Evolutionary conservation across 768 basidiomycete genomes (phyloP), one percentile per base, ranked within the genome.

Genomic region (Collybia nuda): DNA sequence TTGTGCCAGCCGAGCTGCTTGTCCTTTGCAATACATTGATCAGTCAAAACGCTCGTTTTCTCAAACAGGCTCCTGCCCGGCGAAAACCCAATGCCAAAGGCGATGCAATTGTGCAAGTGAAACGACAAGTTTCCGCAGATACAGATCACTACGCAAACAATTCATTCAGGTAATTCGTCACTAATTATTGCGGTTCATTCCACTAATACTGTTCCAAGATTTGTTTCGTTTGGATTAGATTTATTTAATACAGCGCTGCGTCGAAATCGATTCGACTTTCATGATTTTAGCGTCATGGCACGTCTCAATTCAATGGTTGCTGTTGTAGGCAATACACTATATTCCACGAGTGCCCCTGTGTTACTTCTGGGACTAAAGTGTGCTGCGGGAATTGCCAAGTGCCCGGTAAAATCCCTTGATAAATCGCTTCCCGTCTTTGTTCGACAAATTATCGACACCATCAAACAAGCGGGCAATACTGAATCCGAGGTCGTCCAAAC

Each of bases 401-500:
- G 91, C 60, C 94, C 96, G 1, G 68, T 98, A 26, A 84, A 85
- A 55, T 79, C 81, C 14, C 74, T 93, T 23, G 75, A 81, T 6
- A 83, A 85, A 45, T 87, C 93, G 0, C 76, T 93, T 19, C 87
- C 93, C 0, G 85, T 94, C 22, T 83, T 92, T 62, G 76, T 96
- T 29, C 82, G 80, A 44, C 95, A 96, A 65, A 88, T 88, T 42
- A 77, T 98, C 50, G 79, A 83, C 50, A 86, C 94, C 67, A 78
- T 97, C 62, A 86, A 84, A 62, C 83, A 88, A 28, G 76, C 84
- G 0, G 95, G 94, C 3, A 90, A 79, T 48, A 91, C 93, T 0
- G 93, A 96, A 60, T 88, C 94, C 0, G 95, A 98, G 52, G 76
- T 93, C 11, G 86, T 89, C 0, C 96, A 98, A 64, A 84, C 85